Evolutionary conservation across 257 asterid genomes (phyloP), one percentile per base, ranked within the genome.

Genomic region (Plectranthus barbatus): DNA sequence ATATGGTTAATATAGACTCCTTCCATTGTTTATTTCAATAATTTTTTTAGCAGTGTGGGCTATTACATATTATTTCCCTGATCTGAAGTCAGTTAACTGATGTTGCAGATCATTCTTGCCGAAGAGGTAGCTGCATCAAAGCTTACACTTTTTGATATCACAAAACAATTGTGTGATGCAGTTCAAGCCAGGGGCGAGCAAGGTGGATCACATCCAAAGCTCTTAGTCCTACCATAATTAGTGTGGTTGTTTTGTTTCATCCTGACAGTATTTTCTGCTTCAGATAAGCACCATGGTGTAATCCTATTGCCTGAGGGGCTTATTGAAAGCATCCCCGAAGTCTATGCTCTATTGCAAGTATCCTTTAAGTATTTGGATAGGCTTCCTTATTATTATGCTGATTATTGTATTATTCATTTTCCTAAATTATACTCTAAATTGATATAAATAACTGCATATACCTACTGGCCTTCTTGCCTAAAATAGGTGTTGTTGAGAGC

Each of bases 121-220:
- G 98, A 92, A 83, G 98, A 92, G 77, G 96, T 92, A 57, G 93
- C 96, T 76, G 91, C 95, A 60, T 83, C 93, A 18, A 92, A 92
- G 77, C 98, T 92, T 62, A 92, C 97, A 37, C 94, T 92, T 56
- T 89, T 92, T 82, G 98, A 92, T 79, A 80, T 92, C 72, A 92
- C 97, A 41, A 81, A 89, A 46, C 94, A 92, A 79, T 77, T 92
- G 70, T 92, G 98, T 70, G 98, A 92, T 76, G 96, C 98, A 61
- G 91, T 92, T 71, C 97, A 92, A 68, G 95, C 95, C 61, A 82
- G 99, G 78, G 92, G 84, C 19, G 94, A 72, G 73, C 90, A 83
- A 82, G 97, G 99, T 90, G 17, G 11, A 31, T 23, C 33, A 39
- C 51, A 14, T 72, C 29, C 15, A 10, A 71, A 54, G n/a, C 52